These are phyloP conservation scores for Neobulgaria alba DNA, from an alignment of 2,329 filamentous ascomycete species.

Conservation along the genomic window DNA sequence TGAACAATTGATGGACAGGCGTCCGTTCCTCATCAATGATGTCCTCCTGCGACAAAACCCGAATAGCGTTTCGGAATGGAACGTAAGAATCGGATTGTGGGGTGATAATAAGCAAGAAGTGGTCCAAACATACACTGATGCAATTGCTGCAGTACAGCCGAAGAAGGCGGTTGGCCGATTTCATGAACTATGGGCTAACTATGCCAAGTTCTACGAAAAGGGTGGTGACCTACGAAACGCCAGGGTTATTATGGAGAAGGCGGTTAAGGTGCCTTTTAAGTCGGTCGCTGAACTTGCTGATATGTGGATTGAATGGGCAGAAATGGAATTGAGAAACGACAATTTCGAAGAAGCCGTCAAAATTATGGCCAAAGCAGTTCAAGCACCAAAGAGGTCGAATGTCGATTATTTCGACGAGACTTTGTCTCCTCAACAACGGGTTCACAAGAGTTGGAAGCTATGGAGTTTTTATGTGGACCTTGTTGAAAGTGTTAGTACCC, in stretches of 20 bases:
- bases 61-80: constrained; percentile 93
- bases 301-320: constrained; percentile 98
- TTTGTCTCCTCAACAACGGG: constrained; percentile 84
- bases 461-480: constrained; percentile 99
- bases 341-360: constrained; percentile 91
- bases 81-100: constrained; percentile 93
- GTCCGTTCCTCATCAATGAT: constrained; percentile 93
- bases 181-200: constrained; percentile 91
- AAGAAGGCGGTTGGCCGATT: constrained; percentile 93
- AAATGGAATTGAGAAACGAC: constrained; percentile 92
- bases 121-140: constrained; percentile 88
- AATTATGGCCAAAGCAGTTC: constrained; percentile 95
- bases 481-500: constrained; percentile 82
- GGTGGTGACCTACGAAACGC: constrained; percentile 79
- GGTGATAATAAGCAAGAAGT: constrained; percentile 86
- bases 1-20: constrained; percentile 93
- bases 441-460: constrained; percentile 98
- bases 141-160: constrained; percentile 84
- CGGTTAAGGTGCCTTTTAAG: constrained; percentile 95
- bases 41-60: constrained; percentile 92
- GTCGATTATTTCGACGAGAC: constrained; percentile 99
- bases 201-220: constrained; percentile 92
- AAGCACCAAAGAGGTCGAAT: constrained; percentile 92
- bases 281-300: constrained; percentile 94
- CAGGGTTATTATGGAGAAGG: constrained; percentile 92